Percentiles rank a stretch among this genome's conserved stretches.
These are phyloP conservation scores for Camelina hispida DNA, from an alignment of 345 rosid species.

Conservation along the genomic window DNA sequence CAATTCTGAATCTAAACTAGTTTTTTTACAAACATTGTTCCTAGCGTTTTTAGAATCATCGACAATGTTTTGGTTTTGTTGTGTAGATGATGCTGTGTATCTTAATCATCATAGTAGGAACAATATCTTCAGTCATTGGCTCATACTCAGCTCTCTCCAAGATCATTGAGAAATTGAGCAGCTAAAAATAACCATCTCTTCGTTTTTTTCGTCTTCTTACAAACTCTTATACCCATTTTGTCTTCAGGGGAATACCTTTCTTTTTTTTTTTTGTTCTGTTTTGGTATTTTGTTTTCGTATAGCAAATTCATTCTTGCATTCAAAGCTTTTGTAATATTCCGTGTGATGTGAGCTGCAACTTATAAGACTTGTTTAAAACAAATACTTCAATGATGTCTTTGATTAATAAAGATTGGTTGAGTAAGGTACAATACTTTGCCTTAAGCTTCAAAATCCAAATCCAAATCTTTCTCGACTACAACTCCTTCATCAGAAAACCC, in stretches of 20 bases:
- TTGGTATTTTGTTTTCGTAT: neutral
- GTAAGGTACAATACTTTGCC: neutral
- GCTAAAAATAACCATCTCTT: slow-evolving; percentile 36
- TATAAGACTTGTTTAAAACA: slow-evolving; percentile 25
- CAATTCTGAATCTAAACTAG: neutral
- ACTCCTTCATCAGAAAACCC: slow-evolving; percentile 21
- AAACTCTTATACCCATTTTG: slow-evolving; percentile 44
- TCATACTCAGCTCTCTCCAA: slow-evolving; percentile 70
- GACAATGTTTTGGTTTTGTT: slow-evolving; percentile 22
- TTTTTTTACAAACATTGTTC: slow-evolving; percentile 6
- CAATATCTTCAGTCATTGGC: slow-evolving; percentile 67
- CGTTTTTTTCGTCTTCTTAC: neutral
- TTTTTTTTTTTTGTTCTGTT: neutral
- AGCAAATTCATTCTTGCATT: slow-evolving; percentile 40
- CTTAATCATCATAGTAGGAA: slow-evolving; percentile 66
- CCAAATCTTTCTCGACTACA: slow-evolving; percentile 51
- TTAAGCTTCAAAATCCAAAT: slow-evolving; percentile 51
- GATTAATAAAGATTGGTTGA: slow-evolving; percentile 25
- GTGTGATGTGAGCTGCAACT: slow-evolving; percentile 34
- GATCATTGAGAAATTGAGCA: slow-evolving; percentile 59
- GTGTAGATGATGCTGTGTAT: slow-evolving; percentile 60
- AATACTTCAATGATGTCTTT: slow-evolving; percentile 7
- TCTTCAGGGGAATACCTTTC: slow-evolving; percentile 33
- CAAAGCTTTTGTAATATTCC: slow-evolving; percentile 26
- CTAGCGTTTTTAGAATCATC: slow-evolving; percentile 1